Evolutionary conservation across 2,329 filamentous ascomycete species (phyloP), one percentile per base, ranked within the genome.

Genomic region (Paracoccidioides lutzii): DNA sequence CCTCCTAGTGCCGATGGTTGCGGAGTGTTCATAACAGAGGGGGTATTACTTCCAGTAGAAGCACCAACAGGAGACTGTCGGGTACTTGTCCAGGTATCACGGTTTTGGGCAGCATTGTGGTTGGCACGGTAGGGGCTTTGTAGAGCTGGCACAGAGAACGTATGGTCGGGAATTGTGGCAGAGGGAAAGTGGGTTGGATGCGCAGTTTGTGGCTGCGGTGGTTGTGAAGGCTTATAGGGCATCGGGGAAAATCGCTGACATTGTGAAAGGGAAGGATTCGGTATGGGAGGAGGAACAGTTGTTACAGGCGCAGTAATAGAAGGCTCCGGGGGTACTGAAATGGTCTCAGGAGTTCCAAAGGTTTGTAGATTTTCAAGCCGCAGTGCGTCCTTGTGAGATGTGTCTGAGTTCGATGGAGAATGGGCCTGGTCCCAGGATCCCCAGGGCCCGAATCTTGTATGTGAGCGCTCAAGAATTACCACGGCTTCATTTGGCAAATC

Each of bases 401-500:
- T 61, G 8, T 65, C 43, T 30, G 54, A 52, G 22, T 56, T 55
- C 15, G 60, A 58, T n/a, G 81, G 81, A 2, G 82, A 83, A 1
- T 79, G 77, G 5, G 82, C 76, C 53, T 84, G 82, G 0, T 78
- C 78, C 54, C 79, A 72, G 2, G 68, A 66, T 9, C 70, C 69
- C 79, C 85, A 90, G 2, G 79, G 80, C 1, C 88, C 89, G 70
- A 87, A 95, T 70, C 85, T 91, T 46, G 81, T 76, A 65, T 94
- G 88, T 1, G 88, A 86, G 40, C 89, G 81, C 51, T 82, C 77
- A n/a, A 97, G 78, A 1, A 94, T 82, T 1, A 78, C 73, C 0
- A 81, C 78, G 0, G 90, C 91, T 69, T 97, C 91, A 57, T 88
- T 84, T 0, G 93, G 91, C 8, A 97, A 71, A 55, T 89, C 83